A percentile compares a stretch with the other conserved stretches of the same genome.
Conservation (phyloP, 345 rosid genomes). For the Eucalyptus rudis region DNA sequence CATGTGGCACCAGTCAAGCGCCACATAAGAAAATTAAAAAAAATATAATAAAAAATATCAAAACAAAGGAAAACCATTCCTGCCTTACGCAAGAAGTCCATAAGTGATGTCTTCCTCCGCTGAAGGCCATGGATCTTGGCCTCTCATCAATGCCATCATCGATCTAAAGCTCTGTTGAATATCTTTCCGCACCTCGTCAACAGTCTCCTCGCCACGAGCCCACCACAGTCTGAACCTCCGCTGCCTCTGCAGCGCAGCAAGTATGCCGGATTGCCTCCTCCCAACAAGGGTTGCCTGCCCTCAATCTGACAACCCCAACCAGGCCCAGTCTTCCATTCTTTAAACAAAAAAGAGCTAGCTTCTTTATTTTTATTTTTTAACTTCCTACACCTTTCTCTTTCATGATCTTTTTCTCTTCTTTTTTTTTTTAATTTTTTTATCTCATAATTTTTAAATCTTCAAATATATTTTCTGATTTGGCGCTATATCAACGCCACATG, state of each 20-base stretch:
- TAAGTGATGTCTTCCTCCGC: neutral
- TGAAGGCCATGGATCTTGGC: neutral
- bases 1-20: neutral
- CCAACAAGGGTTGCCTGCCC: no score
- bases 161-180: neutral
- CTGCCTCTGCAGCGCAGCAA: neutral
- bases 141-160: no score
- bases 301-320: no score
- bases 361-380: no score
- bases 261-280: neutral
- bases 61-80: neutral
- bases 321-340: neutral
- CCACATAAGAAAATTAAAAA: no score
- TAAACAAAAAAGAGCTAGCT: no score
- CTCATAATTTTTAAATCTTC: neutral
- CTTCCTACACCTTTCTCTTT: neutral
- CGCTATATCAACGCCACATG: accelerated
- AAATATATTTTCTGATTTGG: neutral
- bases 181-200: neutral
- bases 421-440: no score
- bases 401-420: neutral
- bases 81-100: neutral
- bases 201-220: neutral
- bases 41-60: no score
- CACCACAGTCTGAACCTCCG: no score